phyloP scores from a whole-genome alignment of 176 grass and related monocot species.

The Oryza nivara region DNA sequence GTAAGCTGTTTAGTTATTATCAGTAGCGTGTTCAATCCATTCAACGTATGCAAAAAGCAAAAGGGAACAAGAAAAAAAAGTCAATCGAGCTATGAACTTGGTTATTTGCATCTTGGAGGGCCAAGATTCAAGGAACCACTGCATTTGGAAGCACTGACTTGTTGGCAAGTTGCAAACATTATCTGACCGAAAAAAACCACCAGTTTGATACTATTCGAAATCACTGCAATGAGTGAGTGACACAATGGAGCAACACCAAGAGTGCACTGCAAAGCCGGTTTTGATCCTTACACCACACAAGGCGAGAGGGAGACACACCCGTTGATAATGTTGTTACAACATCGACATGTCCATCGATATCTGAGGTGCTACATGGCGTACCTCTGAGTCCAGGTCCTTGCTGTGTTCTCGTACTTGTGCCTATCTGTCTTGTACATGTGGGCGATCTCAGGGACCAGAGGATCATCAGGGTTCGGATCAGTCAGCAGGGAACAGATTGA shows the following conservation, averaged over 20 bases:
- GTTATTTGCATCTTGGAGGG: neutral
- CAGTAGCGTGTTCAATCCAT: neutral
- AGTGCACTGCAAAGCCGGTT: neutral
- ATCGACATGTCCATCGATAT: neutral
- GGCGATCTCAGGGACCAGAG: constrained; percentile 79
- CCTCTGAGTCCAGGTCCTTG: constrained; percentile 77
- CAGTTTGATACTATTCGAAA: constrained; percentile 21
- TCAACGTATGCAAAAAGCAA: neutral
- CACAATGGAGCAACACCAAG: constrained; percentile 15
- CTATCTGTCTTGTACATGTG: constrained; percentile 83
- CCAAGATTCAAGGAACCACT: neutral
- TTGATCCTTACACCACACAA: no score
- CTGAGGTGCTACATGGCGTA: constrained; percentile 50
- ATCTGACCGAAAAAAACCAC: constrained; percentile 12
- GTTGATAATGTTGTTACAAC: constrained; percentile 22
- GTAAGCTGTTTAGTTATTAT: neutral
- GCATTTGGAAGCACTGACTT: neutral
- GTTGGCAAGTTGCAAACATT: constrained; percentile 18
- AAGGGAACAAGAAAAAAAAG: neutral
- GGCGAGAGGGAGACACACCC: neutral
- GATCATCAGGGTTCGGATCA: constrained; percentile 79
- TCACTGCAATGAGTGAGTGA: neutral
- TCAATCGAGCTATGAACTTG: neutral
- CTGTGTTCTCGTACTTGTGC: constrained; percentile 72
- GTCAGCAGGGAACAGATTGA: constrained; percentile 78